phyloP scores from a whole-genome alignment of 495 filamentous ascomycete species.

The Talaromyces ruber region DNA sequence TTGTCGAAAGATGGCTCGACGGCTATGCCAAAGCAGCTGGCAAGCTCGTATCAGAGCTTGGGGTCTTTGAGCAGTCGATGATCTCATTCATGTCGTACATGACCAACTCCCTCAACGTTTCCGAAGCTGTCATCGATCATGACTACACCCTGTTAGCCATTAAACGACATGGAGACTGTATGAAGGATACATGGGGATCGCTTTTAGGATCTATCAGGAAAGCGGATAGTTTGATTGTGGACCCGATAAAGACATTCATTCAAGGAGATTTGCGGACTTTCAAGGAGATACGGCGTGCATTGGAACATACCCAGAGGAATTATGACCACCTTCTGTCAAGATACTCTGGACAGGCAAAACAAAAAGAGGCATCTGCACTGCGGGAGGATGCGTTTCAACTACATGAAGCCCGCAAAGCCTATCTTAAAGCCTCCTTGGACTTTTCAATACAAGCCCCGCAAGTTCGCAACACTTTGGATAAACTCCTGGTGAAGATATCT shows the following conservation, averaged over 20 bases:
- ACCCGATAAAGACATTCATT: slow-evolving; percentile 73
- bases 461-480: slow-evolving; percentile 70
- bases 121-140: slow-evolving; percentile 79
- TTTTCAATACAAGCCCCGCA: slow-evolving; percentile 83
- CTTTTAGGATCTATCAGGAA: slow-evolving; percentile 62
- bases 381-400: slow-evolving; percentile 94
- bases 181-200: slow-evolving; percentile 77
- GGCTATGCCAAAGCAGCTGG: slow-evolving; percentile 69
- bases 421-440: slow-evolving; percentile 87
- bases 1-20: slow-evolving; percentile 89
- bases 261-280: slow-evolving; percentile 61
- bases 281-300: slow-evolving; percentile 63
- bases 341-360: slow-evolving; percentile 77
- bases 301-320: slow-evolving; percentile 74
- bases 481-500: slow-evolving; percentile 74
- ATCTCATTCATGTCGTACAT: slow-evolving; percentile 65
- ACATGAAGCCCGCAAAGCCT: slow-evolving; percentile 85
- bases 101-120: slow-evolving; percentile 60
- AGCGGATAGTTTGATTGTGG: slow-evolving; percentile 65
- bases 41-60: slow-evolving; percentile 67
- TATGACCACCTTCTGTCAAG: slow-evolving; percentile 73
- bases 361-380: slow-evolving; percentile 83
- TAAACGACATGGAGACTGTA: slow-evolving; percentile 72
- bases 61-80: slow-evolving; percentile 58
- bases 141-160: slow-evolving; percentile 89